phyloP scores from a whole-genome alignment of 352 stramenopile genomes.

The Globisporangium orthogonon region DNA sequence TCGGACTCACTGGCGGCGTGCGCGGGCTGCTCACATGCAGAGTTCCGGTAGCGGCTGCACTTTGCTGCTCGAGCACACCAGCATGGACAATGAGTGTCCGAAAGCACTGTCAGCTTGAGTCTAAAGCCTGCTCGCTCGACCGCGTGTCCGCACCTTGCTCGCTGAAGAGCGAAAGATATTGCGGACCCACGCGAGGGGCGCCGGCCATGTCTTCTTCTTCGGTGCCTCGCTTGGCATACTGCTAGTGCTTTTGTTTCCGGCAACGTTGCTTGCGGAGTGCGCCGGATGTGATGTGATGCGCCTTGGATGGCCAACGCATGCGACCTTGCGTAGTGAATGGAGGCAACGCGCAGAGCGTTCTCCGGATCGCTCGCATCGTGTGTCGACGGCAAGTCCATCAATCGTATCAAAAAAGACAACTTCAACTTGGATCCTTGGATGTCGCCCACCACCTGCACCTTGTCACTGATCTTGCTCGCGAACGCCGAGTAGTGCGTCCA shows the following conservation, averaged over 20 bases:
- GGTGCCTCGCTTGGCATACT: neutral
- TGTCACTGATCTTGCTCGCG: conserved; percentile 70
- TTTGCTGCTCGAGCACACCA: neutral
- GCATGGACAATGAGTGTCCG: neutral
- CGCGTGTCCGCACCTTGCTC: neutral
- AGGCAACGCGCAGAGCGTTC: no score
- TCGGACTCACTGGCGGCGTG: conserved; percentile 10
- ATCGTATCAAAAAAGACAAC: no score
- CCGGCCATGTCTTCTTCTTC: neutral
- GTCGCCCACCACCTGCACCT: conserved; percentile 98
- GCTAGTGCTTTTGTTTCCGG: neutral
- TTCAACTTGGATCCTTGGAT: no score
- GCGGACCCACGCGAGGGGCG: neutral
- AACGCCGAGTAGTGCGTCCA: conserved; percentile 95
- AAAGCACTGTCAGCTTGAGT: no score
- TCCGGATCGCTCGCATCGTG: no score
- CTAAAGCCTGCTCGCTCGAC: neutral
- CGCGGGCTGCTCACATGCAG: neutral
- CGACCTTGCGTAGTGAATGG: no score
- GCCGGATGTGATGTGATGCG: no score
- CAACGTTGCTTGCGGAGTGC: neutral
- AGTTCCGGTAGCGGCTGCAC: neutral
- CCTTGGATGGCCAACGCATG: no score
- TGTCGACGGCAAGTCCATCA: no score
- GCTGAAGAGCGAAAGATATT: neutral